Percentiles rank a stretch among this genome's conserved stretches.
These are phyloP conservation scores for Lachancea fermentati DNA, from an alignment of 805 yeast genomes.

Conservation along the genomic window DNA sequence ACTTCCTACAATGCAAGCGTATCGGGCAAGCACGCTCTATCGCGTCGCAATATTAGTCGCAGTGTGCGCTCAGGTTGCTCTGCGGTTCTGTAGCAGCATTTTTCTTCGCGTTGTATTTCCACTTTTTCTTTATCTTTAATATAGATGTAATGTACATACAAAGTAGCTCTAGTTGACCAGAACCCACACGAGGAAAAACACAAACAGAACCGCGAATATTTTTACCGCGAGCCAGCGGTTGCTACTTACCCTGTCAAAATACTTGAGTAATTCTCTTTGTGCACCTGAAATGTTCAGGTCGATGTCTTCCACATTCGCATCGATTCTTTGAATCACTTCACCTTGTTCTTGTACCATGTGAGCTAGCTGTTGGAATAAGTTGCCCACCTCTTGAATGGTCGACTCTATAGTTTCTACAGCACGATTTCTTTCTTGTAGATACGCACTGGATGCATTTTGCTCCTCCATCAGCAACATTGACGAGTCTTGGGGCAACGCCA, in stretches of 20 bases:
- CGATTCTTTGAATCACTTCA: constrained; percentile 91
- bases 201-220: constrained; percentile 79
- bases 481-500: constrained; percentile 83
- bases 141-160: not conserved
- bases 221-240: constrained; percentile 90
- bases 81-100: too few relatives aligned
- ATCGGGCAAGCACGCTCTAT: too few relatives aligned
- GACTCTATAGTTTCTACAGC: constrained; percentile 96
- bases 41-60: too few relatives aligned
- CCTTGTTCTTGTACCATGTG: constrained; percentile 98
- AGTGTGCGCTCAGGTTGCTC: too few relatives aligned
- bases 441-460: constrained; percentile 56
- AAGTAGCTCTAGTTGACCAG: constrained; percentile 44
- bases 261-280: constrained; percentile 85
- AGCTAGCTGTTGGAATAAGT: constrained; percentile 87
- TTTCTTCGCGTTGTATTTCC: too few relatives aligned
- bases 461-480: constrained; percentile 78
- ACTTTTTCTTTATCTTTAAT: not conserved
- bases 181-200: constrained; percentile 75
- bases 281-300: constrained; percentile 88
- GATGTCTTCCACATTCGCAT: constrained; percentile 90
- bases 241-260: constrained; percentile 78
- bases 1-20: not conserved
- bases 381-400: constrained; percentile 96
- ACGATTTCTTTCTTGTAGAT: constrained; percentile 73